Evolutionary conservation across 2,329 filamentous ascomycete genomes (phyloP).

Genomic region (Didymella pomorum): DNA sequence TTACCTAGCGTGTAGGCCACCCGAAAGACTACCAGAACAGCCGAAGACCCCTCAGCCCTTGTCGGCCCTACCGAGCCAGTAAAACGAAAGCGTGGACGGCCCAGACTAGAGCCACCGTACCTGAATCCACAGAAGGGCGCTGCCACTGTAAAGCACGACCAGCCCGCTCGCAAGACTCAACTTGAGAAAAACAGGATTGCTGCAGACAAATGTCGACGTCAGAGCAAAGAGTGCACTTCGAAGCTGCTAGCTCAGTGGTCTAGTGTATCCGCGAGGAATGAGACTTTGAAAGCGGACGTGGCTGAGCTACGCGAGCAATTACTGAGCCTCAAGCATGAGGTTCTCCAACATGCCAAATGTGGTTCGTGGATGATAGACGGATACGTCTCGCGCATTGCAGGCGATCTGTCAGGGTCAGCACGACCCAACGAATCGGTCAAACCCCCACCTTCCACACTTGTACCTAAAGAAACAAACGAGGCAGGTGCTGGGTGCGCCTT

Average conservation of each 20-base stretch:
- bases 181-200: not conserved
- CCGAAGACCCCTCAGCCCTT: not conserved
- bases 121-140: not conserved
- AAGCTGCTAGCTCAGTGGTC: not conserved
- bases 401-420: not conserved
- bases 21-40: not conserved
- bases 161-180: not conserved
- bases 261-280: not conserved
- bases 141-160: not conserved
- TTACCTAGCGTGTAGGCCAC: not conserved
- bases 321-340: not conserved
- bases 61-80: not conserved
- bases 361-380: not conserved
- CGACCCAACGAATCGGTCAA: not conserved
- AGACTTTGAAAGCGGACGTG: not conserved
- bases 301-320: not conserved
- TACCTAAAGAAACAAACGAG: not conserved
- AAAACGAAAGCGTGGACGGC: not conserved
- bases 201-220: not conserved
- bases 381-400: not conserved
- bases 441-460: not conserved
- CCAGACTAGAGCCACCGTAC: not conserved
- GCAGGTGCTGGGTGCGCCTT: no score
- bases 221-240: not conserved
- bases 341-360: not conserved